Base-by-base conservation (phyloP, 164 flowering plant species). In the Tetrastigma voinierianum region DNA sequence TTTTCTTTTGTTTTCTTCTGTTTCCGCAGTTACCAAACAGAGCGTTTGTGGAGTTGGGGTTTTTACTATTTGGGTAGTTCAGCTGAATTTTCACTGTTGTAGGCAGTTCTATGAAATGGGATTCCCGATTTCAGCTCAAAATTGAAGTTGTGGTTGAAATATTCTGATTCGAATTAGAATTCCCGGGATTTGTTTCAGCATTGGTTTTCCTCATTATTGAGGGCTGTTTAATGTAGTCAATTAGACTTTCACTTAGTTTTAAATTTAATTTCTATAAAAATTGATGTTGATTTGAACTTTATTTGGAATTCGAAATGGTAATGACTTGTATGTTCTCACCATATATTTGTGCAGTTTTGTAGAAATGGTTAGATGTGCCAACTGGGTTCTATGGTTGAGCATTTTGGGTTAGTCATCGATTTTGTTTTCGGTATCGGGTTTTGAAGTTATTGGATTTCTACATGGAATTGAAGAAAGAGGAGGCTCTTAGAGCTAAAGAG, bases 381-480 rank as follows among this genome's bases (percentile, higher is more conserved):
- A 69, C 44, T 40, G 59, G 44, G 64, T 46, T 69, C 4, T 15
- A 23, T 13, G 54, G 49, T 66, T 71, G 15, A 23, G 68, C 65
- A 61, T 56, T 46, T 44, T 24, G 24, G 53, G 51, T 14, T 67
- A 70, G 65, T 70, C 15, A 52, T 77, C 70, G 72, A 55, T 68
- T 67, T 43, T 63, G 56, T 20, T 49, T 70, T 17, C 25, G 51
- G 16, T 52, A 48, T 46, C 63, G 63, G 59, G 32, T 53, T 59
- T 69, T 58, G 45, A 53, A 68, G 59, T 66, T 49, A 47, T 77
- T 61, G 57, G 48, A 59, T 63, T 70, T 72, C 64, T 18, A 43
- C 21, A 90, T 90, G 96, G 96, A 84, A 69, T 60, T 74, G 9
- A 78, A 84, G 71, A 69, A 44, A 75, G 89, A 81, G 64, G 90